phyloP scores from a whole-genome alignment of 192 early-diverging fungal genomes.

The Entomortierella lignicola region DNA sequence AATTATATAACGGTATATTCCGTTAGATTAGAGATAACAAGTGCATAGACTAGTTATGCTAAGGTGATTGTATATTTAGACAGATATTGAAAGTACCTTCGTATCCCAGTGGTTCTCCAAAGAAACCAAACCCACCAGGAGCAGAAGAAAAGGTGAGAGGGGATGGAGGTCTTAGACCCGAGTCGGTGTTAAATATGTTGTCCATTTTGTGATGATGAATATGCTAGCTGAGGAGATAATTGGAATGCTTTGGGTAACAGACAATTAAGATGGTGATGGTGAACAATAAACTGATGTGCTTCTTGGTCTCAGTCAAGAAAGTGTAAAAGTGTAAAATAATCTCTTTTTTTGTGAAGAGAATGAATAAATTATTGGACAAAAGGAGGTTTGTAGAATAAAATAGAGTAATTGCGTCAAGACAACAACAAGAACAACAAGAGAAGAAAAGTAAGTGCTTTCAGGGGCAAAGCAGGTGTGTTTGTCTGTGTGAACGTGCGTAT shows the following conservation, averaged over 20 bases:
- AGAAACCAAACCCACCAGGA: conserved; percentile 38
- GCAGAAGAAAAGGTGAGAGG: conserved; percentile 33
- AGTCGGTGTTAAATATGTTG: conserved; percentile 50
- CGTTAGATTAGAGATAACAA: neutral
- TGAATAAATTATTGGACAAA: no score
- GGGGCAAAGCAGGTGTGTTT: no score
- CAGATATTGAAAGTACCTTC: conserved; percentile 32
- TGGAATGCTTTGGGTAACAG: neutral
- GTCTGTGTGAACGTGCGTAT: neutral
- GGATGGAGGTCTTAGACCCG: conserved; percentile 47
- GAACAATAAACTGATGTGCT: no score
- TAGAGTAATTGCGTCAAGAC: neutral
- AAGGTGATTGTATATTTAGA: no score
- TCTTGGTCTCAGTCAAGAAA: no score
- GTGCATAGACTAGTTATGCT: neutral
- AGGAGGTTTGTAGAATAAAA: neutral
- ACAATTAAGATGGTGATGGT: neutral
- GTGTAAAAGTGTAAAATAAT: no score
- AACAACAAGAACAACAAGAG: neutral
- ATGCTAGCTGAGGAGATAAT: neutral
- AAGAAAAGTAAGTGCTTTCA: no score
- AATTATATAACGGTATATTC: no score
- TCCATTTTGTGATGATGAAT: conserved; percentile 2
- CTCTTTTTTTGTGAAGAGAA: no score
- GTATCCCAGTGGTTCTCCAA: conserved; percentile 36